phyloP scores from a whole-genome alignment of 495 filamentous ascomycete genomes.

The Lichenothelia convexa region DNA sequence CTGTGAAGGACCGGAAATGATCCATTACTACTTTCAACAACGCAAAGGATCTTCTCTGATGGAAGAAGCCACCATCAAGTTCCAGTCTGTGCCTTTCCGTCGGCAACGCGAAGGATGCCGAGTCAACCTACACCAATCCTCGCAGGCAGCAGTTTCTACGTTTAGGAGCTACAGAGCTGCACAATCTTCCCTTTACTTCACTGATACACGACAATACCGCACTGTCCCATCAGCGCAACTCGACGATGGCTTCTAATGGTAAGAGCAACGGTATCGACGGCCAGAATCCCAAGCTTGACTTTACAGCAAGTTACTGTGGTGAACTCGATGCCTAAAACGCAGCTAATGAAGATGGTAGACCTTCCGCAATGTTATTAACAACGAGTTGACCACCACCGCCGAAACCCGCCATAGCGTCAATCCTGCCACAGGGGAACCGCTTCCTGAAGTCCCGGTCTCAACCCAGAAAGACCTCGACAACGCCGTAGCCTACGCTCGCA shows the following conservation, averaged over 20 bases:
- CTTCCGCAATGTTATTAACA: slow-evolving; percentile 9
- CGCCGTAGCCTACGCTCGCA: slow-evolving; percentile 3
- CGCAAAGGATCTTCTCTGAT: too few relatives aligned
- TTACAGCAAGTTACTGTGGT: not conserved
- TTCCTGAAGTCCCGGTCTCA: slow-evolving; percentile 7
- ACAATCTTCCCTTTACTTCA: not conserved
- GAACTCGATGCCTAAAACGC: not conserved
- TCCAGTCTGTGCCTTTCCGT: too few relatives aligned
- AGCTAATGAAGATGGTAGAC: slow-evolving; percentile 2
- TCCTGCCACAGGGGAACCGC: slow-evolving; percentile 5
- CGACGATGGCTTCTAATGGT: not conserved
- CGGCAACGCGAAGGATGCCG: too few relatives aligned
- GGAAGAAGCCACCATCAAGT: too few relatives aligned
- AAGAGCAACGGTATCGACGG: not conserved
- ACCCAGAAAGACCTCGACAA: slow-evolving; percentile 5
- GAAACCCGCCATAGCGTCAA: slow-evolving; percentile 5
- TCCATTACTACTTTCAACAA: too few relatives aligned
- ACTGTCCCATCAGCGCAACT: not conserved
- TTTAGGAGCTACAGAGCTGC: too few relatives aligned
- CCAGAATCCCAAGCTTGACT: not conserved
- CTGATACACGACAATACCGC: too few relatives aligned
- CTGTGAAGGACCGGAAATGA: too few relatives aligned
- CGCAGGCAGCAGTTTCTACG: too few relatives aligned
- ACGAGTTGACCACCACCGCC: slow-evolving; percentile 2
- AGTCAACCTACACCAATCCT: too few relatives aligned